Conservation (phyloP, 2,329 filamentous ascomycete species). For the Fusarium sp. region DNA sequence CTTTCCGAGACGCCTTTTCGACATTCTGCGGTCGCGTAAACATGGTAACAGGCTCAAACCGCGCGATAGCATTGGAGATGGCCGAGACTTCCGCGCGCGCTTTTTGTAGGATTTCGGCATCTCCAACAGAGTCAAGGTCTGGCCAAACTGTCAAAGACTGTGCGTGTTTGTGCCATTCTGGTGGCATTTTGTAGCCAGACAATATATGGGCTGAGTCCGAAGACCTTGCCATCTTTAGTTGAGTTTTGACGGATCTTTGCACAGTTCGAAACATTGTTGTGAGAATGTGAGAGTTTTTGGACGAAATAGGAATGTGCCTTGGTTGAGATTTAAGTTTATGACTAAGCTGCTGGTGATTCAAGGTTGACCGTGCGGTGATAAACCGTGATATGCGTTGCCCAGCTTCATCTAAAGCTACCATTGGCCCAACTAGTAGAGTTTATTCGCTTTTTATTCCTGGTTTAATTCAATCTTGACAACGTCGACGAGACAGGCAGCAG, state of each 20-base stretch:
- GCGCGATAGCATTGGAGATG: conserved; percentile 40
- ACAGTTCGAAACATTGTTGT: background rate
- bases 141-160: conserved; percentile 31
- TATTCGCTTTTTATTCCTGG: background rate
- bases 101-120: background rate
- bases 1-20: background rate
- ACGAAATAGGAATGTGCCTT: too few species aligned
- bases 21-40: conserved; percentile 16
- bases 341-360: too few species aligned
- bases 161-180: conserved; percentile 28
- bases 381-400: background rate
- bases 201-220: background rate
- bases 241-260: background rate
- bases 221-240: background rate
- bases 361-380: too few species aligned
- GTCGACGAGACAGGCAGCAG: too few species aligned
- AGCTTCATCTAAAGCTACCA: background rate
- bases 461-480: too few species aligned
- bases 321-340: background rate
- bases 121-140: background rate
- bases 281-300: too few species aligned
- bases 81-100: conserved; percentile 38
- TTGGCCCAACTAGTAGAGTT: background rate
- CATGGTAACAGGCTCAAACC: conserved; percentile 44
- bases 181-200: conserved; percentile 5